Conservation (phyloP, 257 asterid genomes). For the Verbena officinalis region DNA sequence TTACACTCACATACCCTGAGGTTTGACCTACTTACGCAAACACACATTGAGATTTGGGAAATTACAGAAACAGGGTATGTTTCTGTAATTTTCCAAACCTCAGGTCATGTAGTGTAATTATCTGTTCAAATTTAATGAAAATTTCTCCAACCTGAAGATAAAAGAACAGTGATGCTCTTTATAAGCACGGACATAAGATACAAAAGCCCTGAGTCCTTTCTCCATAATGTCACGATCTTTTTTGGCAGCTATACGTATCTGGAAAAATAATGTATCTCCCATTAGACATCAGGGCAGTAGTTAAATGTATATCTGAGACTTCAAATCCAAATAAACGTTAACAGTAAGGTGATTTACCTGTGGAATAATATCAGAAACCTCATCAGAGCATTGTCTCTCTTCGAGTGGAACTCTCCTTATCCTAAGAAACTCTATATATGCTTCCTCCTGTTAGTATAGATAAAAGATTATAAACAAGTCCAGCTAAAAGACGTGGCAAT, state of each 20-base stretch:
- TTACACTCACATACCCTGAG: no score
- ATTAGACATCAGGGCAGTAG: conserved; percentile 24
- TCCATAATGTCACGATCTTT: conserved; percentile 96
- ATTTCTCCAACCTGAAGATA: conserved; percentile 66
- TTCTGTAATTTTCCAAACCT: no score
- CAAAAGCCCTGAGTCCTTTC: conserved; percentile 91
- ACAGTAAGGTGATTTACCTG: conserved; percentile 46
- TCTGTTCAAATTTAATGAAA: conserved; percentile 18
- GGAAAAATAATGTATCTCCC: conserved; percentile 27
- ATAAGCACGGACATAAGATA: conserved; percentile 88
- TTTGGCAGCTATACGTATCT: conserved; percentile 81
- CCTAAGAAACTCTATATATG: conserved; percentile 77
- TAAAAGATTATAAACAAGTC: conserved; percentile 19
- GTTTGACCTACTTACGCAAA: no score
- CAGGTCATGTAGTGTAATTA: no score
- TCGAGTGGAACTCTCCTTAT: conserved; percentile 72
- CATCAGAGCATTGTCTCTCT: conserved; percentile 61
- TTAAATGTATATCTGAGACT: conserved; percentile 1
- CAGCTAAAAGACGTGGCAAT: conserved; percentile 7
- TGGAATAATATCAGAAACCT: conserved; percentile 68
- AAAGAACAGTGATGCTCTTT: conserved; percentile 90
- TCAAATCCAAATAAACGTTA: conserved; percentile 6
- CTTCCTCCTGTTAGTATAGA: conserved; percentile 69
- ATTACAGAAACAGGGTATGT: no score
- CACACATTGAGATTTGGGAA: no score